Evolutionary conservation across 2,329 filamentous ascomycete species (phyloP).

Genomic region (Cephalotrichum gorgonifer): DNA sequence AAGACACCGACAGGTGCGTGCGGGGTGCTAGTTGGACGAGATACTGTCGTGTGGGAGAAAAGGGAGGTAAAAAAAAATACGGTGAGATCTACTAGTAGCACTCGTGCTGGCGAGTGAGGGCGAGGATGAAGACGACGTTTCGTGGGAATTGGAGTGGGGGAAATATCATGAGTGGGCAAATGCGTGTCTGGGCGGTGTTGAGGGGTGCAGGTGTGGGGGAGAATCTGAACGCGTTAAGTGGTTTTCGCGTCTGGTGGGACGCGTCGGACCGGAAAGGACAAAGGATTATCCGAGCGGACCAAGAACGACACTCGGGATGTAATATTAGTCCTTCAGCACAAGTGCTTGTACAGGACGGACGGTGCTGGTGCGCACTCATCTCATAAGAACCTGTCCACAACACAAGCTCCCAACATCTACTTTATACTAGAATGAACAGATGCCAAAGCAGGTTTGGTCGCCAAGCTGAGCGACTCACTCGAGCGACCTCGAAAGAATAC

Average conservation of each 20-base stretch:
- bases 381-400: no score
- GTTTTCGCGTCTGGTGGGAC: background rate
- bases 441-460: no score
- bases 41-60: background rate
- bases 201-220: background rate
- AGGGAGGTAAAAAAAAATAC: background rate
- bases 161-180: background rate
- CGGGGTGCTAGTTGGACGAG: background rate
- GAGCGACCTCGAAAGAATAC: no score
- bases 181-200: background rate
- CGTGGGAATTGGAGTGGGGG: background rate
- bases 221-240: conserved; percentile 4
- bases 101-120: background rate
- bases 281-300: background rate
- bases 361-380: no score
- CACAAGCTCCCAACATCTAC: no score
- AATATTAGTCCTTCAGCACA: no score
- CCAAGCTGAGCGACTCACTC: no score
- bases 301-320: no score
- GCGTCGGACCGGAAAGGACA: background rate
- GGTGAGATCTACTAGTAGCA: no score
- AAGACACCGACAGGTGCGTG: background rate
- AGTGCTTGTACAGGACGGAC: no score
- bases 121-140: background rate
- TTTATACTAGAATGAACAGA: no score